Base-by-base conservation (phyloP, 2,329 filamentous ascomycete species). In the Fusarium hainanense region DNA sequence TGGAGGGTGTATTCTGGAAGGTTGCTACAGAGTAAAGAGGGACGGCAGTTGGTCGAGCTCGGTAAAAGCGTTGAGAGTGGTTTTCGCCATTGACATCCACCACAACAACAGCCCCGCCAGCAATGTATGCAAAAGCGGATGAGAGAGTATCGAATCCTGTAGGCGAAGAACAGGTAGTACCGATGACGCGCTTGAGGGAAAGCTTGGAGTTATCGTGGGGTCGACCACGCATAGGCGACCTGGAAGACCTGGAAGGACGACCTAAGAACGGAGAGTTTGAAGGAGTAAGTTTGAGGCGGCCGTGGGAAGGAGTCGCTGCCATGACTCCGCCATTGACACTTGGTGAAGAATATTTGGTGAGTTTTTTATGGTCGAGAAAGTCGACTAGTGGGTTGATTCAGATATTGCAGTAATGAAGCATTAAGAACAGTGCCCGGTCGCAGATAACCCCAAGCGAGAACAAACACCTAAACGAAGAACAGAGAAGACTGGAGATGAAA, bases 101-200 rank as follows among this genome's bases (percentile, higher is more conserved):
- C 20, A 98, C 88, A 1, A 99, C 93, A n/a, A 93, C 95, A 44
- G 95, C 93, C 12, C 94, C 96, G 58, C 96, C 96, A 11, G 96
- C 95, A 68, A 94, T 94, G 78, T 97, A 96, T 58, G 94, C 94
- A 80, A 98, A 97, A 52, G 87, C 90, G 14, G 90, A 88, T 42
- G 91, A 84, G 64, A 95, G 89, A 69, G 88, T 90, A 77, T 97
- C 94, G 79, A 99, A 97, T 68, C 93, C 93, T 77, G 92, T 94
- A 42, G 93, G 91, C 7, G 92, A 92, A 71, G 85, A 88, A 69
- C 93, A 95, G 10, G 95, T 98, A 25, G 94, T 97, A 48, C 96
- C 96, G 75, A 98, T 92, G 60, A 98, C 93, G 68, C 93, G 90
- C 78, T 90, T 91, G 66, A 98, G 84, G 41, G 91, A 91, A 46